phyloP scores from a whole-genome alignment of 2,329 filamentous ascomycete genomes.

The Plectosphaerella sp. region DNA sequence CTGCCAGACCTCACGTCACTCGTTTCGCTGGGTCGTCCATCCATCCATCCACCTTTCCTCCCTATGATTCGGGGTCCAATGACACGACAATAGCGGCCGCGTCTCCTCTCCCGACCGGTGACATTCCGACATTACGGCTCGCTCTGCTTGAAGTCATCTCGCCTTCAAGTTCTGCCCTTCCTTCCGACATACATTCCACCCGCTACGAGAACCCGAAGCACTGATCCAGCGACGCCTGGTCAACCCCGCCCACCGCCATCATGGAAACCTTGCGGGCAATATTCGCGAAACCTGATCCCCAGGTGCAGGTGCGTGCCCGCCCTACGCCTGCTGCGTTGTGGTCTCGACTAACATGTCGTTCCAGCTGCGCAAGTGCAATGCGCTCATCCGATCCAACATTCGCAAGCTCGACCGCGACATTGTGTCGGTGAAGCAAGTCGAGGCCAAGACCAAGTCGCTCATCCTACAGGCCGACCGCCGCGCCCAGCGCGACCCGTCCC shows the following conservation, averaged over 20 bases:
- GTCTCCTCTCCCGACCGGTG: too few relatives aligned
- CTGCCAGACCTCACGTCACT: too few relatives aligned
- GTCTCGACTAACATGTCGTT: not conserved
- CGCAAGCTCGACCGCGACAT: constrained; percentile 96
- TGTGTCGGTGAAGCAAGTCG: constrained; percentile 68
- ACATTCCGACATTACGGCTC: too few relatives aligned
- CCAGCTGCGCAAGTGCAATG: constrained; percentile 93
- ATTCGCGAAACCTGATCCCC: constrained; percentile 88
- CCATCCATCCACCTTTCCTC: too few relatives aligned
- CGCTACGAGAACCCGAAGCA: too few relatives aligned
- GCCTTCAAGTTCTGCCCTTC: too few relatives aligned
- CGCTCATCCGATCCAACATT: constrained; percentile 81
- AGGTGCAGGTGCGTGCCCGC: constrained; percentile 68
- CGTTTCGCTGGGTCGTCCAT: too few relatives aligned
- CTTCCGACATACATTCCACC: too few relatives aligned
- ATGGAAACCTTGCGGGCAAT: constrained; percentile 88
- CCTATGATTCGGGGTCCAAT: too few relatives aligned
- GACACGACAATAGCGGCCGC: too few relatives aligned
- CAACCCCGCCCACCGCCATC: constrained; percentile 16
- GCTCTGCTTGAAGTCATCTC: too few relatives aligned
- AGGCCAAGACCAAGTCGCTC: constrained; percentile 77
- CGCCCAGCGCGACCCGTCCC: constrained; percentile 73
- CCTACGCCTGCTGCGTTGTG: not conserved
- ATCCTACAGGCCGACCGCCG: constrained; percentile 81
- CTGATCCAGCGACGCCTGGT: too few relatives aligned